phyloP scores from a whole-genome alignment of 768 basidiomycete genomes.

The Phaffia tasmanica region DNA sequence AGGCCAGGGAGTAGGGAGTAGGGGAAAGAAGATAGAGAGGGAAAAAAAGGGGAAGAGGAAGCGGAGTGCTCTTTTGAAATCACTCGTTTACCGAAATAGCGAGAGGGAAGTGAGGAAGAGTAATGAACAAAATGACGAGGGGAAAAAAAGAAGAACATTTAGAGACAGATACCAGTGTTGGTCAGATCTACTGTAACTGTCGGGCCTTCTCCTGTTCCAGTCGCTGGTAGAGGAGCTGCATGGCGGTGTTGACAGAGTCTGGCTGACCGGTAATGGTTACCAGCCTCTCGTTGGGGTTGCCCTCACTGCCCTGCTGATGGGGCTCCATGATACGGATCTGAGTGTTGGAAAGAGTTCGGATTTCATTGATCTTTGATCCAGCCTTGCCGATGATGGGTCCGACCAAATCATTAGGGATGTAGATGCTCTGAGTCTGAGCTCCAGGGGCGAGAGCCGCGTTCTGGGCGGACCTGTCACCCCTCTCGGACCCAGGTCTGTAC shows the following conservation, averaged over 20 bases:
- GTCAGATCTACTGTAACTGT: slow-evolving; percentile 8
- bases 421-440: slow-evolving; percentile 87
- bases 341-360: slow-evolving; percentile 85
- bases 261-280: slow-evolving; percentile 97
- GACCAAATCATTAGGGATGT: slow-evolving; percentile 93
- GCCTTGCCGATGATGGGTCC: slow-evolving; percentile 86
- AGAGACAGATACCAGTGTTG: too few relatives aligned
- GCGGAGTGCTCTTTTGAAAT: too few relatives aligned
- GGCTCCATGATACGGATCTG: slow-evolving; percentile 95
- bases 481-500: slow-evolving; percentile 18
- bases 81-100: too few relatives aligned
- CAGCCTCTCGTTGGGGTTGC: slow-evolving; percentile 58
- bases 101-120: too few relatives aligned
- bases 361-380: slow-evolving; percentile 97
- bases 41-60: neutral
- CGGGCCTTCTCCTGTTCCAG: slow-evolving; percentile 32
- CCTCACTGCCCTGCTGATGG: slow-evolving; percentile 53
- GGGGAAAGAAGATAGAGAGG: neutral
- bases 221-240: slow-evolving; percentile 54
- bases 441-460: slow-evolving; percentile 49
- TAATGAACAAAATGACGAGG: too few relatives aligned
- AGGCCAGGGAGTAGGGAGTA: neutral
- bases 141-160: too few relatives aligned
- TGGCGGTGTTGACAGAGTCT: slow-evolving; percentile 89
- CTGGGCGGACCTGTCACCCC: slow-evolving; percentile 40